Evolutionary conservation across 306 rosid genomes (phyloP).

Genomic region (Cucurbita moschata): DNA sequence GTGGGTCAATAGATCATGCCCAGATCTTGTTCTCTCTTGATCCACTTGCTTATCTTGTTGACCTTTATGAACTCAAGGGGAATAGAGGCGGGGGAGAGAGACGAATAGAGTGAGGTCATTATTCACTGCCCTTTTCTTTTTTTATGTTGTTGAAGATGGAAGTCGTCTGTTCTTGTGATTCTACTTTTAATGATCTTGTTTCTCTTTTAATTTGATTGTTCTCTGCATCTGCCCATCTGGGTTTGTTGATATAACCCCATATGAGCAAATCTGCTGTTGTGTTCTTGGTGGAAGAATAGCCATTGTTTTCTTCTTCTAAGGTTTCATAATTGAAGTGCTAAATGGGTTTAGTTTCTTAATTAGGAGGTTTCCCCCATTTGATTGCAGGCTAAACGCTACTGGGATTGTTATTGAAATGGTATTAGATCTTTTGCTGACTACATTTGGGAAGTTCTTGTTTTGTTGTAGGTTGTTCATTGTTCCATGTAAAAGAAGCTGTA

Average conservation of each 20-base stretch:
- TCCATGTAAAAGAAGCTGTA: slow-evolving; percentile 15
- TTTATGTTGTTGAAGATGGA: slow-evolving; percentile 20
- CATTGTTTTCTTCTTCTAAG: not conserved
- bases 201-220: slow-evolving; percentile 12
- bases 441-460: slow-evolving; percentile 10
- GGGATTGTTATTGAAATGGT: not conserved
- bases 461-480: slow-evolving; percentile 10
- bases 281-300: slow-evolving; percentile 3
- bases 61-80: slow-evolving; percentile 13
- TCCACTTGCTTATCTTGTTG: slow-evolving; percentile 23
- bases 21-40: slow-evolving; percentile 55
- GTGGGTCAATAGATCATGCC: slow-evolving; percentile 52
- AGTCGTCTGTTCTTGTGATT: slow-evolving; percentile 18
- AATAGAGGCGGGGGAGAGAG: slow-evolving; percentile 4
- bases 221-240: slow-evolving; percentile 12
- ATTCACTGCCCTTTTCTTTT: slow-evolving; percentile 9
- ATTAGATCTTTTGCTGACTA: slow-evolving; percentile 1
- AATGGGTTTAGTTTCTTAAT: slow-evolving; percentile 12
- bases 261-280: slow-evolving; percentile 9
- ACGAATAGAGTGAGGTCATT: slow-evolving; percentile 24
- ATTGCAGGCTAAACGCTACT: not conserved
- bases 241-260: slow-evolving; percentile 13
- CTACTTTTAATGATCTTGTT: slow-evolving; percentile 1
- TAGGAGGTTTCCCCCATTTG: not conserved
- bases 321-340: not conserved